Evolutionary conservation across 495 filamentous ascomycete genomes (phyloP).

Genomic region (Hyaloscypha finlandica): DNA sequence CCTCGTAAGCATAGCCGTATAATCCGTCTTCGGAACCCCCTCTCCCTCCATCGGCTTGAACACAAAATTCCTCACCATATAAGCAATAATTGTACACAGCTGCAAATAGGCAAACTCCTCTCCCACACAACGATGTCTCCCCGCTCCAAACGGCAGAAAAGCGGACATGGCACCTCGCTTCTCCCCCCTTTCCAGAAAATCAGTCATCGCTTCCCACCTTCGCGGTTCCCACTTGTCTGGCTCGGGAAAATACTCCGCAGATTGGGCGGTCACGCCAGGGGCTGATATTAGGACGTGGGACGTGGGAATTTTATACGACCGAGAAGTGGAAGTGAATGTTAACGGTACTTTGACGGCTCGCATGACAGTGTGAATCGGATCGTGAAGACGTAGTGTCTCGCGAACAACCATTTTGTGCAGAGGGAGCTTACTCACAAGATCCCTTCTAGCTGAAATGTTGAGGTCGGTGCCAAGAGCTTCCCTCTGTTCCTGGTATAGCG

Average conservation of each 20-base stretch:
- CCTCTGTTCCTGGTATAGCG: conserved; percentile 74
- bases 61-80: conserved; percentile 72
- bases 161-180: conserved; percentile 77
- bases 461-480: conserved; percentile 60
- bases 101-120: conserved; percentile 96
- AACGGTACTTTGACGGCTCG: conserved; percentile 73
- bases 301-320: conserved; percentile 55
- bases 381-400: conserved; percentile 16
- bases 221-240: conserved; percentile 81
- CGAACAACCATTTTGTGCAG: conserved; percentile 52
- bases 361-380: conserved; percentile 80
- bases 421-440: conserved; percentile 64
- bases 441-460: conserved; percentile 62
- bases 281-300: conserved; percentile 76
- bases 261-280: conserved; percentile 71
- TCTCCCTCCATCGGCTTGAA: conserved; percentile 69
- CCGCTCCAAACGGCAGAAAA: conserved; percentile 92
- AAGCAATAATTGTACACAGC: conserved; percentile 77
- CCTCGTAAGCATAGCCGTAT: conserved; percentile 64
- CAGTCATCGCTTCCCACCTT: conserved; percentile 79
- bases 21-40: conserved; percentile 80
- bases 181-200: conserved; percentile 90
- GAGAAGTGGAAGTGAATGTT: conserved; percentile 50
- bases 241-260: conserved; percentile 74
- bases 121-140: conserved; percentile 90